Evolutionary conservation across 2,329 filamentous ascomycete species (phyloP).

Genomic region (Macrophomina tecta): DNA sequence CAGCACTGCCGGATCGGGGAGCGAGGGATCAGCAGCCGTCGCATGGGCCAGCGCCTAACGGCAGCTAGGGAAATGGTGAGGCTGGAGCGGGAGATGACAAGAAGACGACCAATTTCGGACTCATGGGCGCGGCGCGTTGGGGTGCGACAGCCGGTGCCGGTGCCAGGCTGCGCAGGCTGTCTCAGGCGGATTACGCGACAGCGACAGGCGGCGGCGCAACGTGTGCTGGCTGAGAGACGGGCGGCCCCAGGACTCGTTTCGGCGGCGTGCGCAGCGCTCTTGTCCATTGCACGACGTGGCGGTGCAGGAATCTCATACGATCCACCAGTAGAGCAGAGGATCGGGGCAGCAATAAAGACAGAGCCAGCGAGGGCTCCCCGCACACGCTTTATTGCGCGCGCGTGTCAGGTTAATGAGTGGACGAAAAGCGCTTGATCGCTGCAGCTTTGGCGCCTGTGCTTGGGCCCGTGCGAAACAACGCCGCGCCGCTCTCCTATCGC

Average conservation of each 20-base stretch:
- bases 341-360: slow-evolving; percentile 23
- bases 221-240: neutral
- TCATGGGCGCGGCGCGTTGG: slow-evolving; percentile 10
- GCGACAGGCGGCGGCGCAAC: neutral
- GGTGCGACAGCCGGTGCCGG: slow-evolving; percentile 8
- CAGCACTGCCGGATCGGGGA: slow-evolving; percentile 14
- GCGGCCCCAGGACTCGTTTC: slow-evolving; percentile 1
- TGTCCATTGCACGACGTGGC: slow-evolving; percentile 24
- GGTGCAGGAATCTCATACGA: slow-evolving; percentile 25
- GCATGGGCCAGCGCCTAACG: slow-evolving; percentile 26
- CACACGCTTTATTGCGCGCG: slow-evolving; percentile 11
- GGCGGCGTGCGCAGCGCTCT: slow-evolving; percentile 16
- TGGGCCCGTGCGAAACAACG: slow-evolving; percentile 22
- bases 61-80: slow-evolving; percentile 27
- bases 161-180: neutral
- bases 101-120: slow-evolving; percentile 18
- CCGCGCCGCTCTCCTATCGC: slow-evolving; percentile 26
- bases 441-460: slow-evolving; percentile 21
- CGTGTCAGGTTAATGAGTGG: slow-evolving; percentile 23
- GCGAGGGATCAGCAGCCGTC: slow-evolving; percentile 24
- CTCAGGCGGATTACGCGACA: slow-evolving; percentile 4
- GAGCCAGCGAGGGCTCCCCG: slow-evolving; percentile 21
- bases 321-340: slow-evolving; percentile 13
- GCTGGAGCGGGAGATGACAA: slow-evolving; percentile 21
- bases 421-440: slow-evolving; percentile 24